phyloP scores from a whole-genome alignment of 805 yeast species.

The Pichia nakasei region DNA sequence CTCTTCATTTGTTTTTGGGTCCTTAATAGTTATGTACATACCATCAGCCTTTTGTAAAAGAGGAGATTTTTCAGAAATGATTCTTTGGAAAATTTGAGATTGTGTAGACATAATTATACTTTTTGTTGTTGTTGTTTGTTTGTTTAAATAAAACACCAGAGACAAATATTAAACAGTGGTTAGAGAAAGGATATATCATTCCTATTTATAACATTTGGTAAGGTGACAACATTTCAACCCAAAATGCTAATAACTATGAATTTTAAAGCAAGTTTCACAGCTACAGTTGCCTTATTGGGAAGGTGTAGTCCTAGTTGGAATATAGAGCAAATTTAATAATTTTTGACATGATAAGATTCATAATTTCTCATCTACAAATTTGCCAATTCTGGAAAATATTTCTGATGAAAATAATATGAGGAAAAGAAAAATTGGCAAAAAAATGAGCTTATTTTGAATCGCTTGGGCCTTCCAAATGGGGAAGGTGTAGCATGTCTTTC shows the following conservation, averaged over 20 bases:
- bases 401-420: no score
- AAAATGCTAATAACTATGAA: no score
- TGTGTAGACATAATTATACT: conserved; percentile 6
- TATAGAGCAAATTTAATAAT: not conserved
- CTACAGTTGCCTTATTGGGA: not conserved
- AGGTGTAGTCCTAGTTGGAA: not conserved
- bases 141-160: not conserved
- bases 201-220: no score
- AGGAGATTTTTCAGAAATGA: conserved; percentile 16
- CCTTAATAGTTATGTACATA: conserved; percentile 22
- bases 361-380: no score
- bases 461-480: no score
- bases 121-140: not conserved
- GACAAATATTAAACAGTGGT: no score
- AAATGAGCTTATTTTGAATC: not conserved
- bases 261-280: no score
- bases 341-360: not conserved
- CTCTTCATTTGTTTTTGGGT: conserved; percentile 32
- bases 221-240: no score
- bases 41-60: conserved; percentile 16
- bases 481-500: no score
- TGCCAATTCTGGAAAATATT: no score
- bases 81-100: conserved; percentile 17
- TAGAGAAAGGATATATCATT: not conserved
- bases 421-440: no score